These are phyloP conservation scores for Pascua guehoae DNA, from an alignment of 1,284 basidiomycete genomes.

Conservation along the genomic window DNA sequence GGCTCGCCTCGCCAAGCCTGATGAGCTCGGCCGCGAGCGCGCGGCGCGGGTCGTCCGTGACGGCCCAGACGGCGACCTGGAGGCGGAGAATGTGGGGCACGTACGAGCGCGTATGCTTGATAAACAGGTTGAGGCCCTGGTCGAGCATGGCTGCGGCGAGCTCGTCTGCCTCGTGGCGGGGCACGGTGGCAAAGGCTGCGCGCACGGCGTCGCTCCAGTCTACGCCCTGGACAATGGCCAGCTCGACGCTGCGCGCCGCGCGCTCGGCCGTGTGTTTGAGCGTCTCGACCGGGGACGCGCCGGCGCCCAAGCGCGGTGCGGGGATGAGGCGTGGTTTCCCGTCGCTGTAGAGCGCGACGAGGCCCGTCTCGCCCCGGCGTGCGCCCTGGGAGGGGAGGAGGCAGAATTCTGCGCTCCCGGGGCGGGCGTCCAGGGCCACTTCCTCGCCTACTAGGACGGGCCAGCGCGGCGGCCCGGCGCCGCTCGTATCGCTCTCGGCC, in stretches of 20 bases:
- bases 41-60: slow-evolving; percentile 20
- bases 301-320: slow-evolving; percentile 11
- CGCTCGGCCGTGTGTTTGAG: slow-evolving; percentile 16
- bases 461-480: slow-evolving; percentile 9
- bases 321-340: slow-evolving; percentile 11
- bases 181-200: slow-evolving; percentile 22
- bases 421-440: neutral
- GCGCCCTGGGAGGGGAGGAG: slow-evolving; percentile 25
- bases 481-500: slow-evolving; percentile 3
- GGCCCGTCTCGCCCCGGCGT: slow-evolving; percentile 29
- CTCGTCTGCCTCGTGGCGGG: slow-evolving; percentile 14
- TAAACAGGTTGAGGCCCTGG: slow-evolving; percentile 13
- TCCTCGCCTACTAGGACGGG: slow-evolving; percentile 13
- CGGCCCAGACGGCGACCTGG: slow-evolving; percentile 35
- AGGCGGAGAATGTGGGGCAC: slow-evolving; percentile 24
- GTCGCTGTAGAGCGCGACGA: slow-evolving; percentile 16
- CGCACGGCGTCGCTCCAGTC: slow-evolving; percentile 37
- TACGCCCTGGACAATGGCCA: slow-evolving; percentile 29
- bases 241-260: slow-evolving; percentile 21
- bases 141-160: slow-evolving; percentile 15
- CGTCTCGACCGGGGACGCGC: slow-evolving; percentile 9
- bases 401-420: no score
- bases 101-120: slow-evolving; percentile 16
- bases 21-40: slow-evolving; percentile 29
- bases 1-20: slow-evolving; percentile 29